phyloP scores from a whole-genome alignment of 2,329 filamentous ascomycete species.

The Neofusicoccum laricinum region DNA sequence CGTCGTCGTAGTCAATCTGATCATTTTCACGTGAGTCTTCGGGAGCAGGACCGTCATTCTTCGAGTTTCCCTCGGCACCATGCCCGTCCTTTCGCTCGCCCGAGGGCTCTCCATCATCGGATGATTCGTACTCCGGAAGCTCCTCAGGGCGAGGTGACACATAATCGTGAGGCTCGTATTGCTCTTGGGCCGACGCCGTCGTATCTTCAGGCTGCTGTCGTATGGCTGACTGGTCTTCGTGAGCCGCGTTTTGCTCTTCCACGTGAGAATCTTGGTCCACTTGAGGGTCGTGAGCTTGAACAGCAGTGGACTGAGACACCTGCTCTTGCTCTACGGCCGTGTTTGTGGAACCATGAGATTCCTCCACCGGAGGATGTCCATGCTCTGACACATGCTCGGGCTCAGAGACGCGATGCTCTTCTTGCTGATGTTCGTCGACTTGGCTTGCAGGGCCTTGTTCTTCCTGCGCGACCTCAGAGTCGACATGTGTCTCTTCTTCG shows the following conservation, averaged over 20 bases:
- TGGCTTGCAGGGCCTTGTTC: background rate
- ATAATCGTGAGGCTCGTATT: background rate
- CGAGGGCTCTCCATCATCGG: background rate
- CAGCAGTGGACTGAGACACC: background rate
- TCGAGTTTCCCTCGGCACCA: background rate
- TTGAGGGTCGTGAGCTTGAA: background rate
- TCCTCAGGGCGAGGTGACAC: background rate
- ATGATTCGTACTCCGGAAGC: background rate
- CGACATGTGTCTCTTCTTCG: conserved; percentile 16
- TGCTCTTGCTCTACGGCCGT: background rate
- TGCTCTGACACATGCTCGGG: background rate
- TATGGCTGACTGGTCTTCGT: background rate
- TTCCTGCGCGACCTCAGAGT: conserved; percentile 10
- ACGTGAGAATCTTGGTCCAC: background rate
- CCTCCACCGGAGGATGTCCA: background rate
- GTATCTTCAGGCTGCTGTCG: background rate
- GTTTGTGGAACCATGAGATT: background rate
- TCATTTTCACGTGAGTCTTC: conserved; percentile 33
- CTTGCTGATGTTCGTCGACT: background rate
- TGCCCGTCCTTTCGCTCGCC: background rate
- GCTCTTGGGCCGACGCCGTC: background rate
- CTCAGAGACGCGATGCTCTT: background rate
- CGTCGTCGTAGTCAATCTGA: conserved; percentile 52
- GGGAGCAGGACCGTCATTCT: background rate
- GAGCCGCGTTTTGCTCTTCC: background rate